phyloP scores from a whole-genome alignment of 352 stramenopile genomes.

The Pythium coloratum region DNA sequence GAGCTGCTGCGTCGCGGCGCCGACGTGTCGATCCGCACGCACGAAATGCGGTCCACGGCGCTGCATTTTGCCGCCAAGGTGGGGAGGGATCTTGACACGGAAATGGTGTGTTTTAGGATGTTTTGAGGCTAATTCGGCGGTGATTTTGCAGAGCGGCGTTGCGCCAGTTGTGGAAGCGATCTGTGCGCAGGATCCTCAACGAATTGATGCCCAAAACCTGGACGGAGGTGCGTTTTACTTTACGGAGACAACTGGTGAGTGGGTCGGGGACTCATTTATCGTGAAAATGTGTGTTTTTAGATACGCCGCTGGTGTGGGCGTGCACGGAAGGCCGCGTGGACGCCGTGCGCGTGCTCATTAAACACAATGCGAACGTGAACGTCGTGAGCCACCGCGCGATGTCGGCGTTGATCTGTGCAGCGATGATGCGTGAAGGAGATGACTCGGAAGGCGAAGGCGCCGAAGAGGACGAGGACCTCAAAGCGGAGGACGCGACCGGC shows the following conservation, averaged over 20 bases:
- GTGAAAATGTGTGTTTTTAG: slow-evolving; percentile 17
- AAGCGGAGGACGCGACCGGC: slow-evolving; percentile 52
- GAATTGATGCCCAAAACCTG: slow-evolving; percentile 69
- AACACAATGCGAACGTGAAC: slow-evolving; percentile 60
- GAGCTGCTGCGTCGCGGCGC: slow-evolving; percentile 59
- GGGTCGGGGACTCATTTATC: not conserved
- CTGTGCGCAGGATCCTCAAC: slow-evolving; percentile 52
- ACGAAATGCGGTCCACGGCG: slow-evolving; percentile 72
- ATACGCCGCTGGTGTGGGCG: slow-evolving; percentile 81
- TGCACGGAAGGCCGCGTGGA: slow-evolving; percentile 75
- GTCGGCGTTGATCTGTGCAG: slow-evolving; percentile 68
- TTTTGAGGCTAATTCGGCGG: not conserved
- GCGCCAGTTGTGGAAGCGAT: slow-evolving; percentile 65
- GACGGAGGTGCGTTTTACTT: slow-evolving; percentile 40
- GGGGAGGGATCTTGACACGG: not conserved
- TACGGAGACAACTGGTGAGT: no score
- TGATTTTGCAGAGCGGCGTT: slow-evolving; percentile 51
- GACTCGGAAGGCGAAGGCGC: slow-evolving; percentile 53
- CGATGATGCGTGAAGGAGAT: slow-evolving; percentile 68
- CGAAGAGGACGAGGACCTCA: slow-evolving; percentile 44
- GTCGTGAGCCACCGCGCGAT: slow-evolving; percentile 72
- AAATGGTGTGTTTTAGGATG: not conserved
- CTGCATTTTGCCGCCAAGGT: slow-evolving; percentile 85
- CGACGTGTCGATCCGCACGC: slow-evolving; percentile 60
- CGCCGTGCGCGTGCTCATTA: slow-evolving; percentile 66